Evolutionary conservation across 2,329 filamentous ascomycete species (phyloP).

Genomic region (Colletotrichum lupini): DNA sequence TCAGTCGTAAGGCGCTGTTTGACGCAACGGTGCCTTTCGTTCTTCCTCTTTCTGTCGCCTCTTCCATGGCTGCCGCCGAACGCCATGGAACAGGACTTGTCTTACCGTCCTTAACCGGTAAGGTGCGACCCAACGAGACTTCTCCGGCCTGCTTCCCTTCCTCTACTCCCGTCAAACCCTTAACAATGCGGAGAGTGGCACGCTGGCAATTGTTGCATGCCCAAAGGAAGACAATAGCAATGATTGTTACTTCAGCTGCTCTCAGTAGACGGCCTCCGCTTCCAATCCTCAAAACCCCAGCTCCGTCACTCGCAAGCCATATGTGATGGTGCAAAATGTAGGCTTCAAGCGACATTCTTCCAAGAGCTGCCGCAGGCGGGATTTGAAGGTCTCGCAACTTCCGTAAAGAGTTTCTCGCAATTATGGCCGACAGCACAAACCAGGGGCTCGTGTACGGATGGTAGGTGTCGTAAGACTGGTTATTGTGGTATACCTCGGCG

Average conservation of each 20-base stretch:
- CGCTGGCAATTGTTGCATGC: constrained; percentile 21
- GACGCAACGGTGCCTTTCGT: background rate
- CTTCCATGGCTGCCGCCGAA: constrained; percentile 4
- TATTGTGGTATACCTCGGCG: constrained; percentile 10
- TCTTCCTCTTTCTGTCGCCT: background rate
- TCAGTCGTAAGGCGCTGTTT: background rate
- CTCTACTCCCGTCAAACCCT: constrained; percentile 12
- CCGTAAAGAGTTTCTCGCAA: constrained; percentile 58
- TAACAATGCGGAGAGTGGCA: constrained; percentile 17
- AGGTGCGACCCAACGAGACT: constrained; percentile 2
- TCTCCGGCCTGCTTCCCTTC: constrained; percentile 2
- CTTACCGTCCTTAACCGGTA: constrained; percentile 23
- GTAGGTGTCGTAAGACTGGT: constrained; percentile 27
- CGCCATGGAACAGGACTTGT: constrained; percentile 26
- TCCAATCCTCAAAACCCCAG: constrained; percentile 54
- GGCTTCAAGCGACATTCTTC: constrained; percentile 63
- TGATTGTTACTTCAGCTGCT: constrained; percentile 36
- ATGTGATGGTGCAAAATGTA: constrained; percentile 68
- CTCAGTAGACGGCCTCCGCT: constrained; percentile 14
- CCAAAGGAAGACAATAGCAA: constrained; percentile 41
- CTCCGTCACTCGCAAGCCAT: constrained; percentile 66
- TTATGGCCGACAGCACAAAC: constrained; percentile 55
- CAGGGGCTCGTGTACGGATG: constrained; percentile 35
- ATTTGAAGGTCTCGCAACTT: constrained; percentile 56
- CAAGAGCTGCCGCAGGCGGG: constrained; percentile 60